phyloP scores from a whole-genome alignment of 2,329 filamentous ascomycete species.

The Clarireedia sp. region DNA sequence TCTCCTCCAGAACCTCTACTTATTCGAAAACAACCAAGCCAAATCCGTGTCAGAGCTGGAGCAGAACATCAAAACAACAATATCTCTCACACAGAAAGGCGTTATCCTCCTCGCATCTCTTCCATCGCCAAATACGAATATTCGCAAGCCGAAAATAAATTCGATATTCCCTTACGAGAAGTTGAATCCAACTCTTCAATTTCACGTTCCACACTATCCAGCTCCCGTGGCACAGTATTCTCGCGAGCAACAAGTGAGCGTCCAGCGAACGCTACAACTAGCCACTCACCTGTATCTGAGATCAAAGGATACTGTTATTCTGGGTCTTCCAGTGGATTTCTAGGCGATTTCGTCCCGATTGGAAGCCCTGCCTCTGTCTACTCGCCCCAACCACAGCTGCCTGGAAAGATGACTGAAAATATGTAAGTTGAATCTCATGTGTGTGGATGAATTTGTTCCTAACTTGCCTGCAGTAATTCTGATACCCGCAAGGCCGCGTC shows the following conservation, averaged over 20 bases:
- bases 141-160: not conserved
- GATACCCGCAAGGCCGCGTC: not conserved
- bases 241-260: not conserved
- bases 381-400: not conserved
- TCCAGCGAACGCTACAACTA: not conserved
- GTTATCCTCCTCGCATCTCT: conserved; percentile 3
- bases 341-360: conserved; percentile 6
- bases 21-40: conserved; percentile 16
- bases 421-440: not conserved
- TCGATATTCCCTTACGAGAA: not conserved
- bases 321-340: not conserved
- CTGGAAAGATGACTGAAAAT: not conserved
- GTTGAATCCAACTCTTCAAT: not conserved
- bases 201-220: not conserved
- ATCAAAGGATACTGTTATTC: conserved; percentile 4
- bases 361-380: conserved; percentile 2
- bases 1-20: conserved; percentile 14
- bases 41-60: conserved; percentile 8
- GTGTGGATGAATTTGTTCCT: not conserved
- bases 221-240: not conserved
- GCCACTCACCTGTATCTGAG: conserved; percentile 2
- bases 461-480: not conserved
- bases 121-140: not conserved
- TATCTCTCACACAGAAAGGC: conserved; percentile 1
- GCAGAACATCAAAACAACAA: conserved; percentile 6